These are phyloP conservation scores for Trametes sanguinea DNA, from an alignment of 768 basidiomycete species.

Conservation along the genomic window DNA sequence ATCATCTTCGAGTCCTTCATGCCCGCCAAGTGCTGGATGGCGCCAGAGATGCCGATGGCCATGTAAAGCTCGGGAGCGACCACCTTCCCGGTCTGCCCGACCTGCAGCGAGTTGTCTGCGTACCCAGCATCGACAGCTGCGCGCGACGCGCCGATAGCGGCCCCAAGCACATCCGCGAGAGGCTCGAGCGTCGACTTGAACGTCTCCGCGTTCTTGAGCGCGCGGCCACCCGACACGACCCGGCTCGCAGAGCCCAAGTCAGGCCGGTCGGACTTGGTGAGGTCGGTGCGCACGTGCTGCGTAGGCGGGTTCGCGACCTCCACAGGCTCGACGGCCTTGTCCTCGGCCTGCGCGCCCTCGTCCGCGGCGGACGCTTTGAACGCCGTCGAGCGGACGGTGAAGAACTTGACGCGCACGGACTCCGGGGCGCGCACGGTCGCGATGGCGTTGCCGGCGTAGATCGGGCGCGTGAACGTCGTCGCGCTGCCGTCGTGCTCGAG, in stretches of 20 bases:
- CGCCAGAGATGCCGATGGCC: conserved; percentile 96
- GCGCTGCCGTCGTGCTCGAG: conserved; percentile 72
- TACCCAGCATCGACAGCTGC: conserved; percentile 99
- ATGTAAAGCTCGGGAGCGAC: conserved; percentile 97
- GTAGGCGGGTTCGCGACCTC: conserved; percentile 57
- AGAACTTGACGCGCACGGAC: conserved; percentile 85
- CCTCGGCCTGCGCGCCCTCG: conserved; percentile 56
- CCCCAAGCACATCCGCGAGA: conserved; percentile 89
- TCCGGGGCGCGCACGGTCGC: conserved; percentile 82
- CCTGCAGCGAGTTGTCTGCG: conserved; percentile 95
- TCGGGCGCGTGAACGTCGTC: conserved; percentile 89
- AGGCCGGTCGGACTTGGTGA: conserved; percentile 90
- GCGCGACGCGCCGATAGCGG: conserved; percentile 96
- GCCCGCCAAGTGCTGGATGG: conserved; percentile 97
- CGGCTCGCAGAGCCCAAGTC: conserved; percentile 86
- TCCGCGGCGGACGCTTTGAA: conserved; percentile 68
- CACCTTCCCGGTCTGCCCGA: conserved; percentile 99
- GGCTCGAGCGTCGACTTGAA: conserved; percentile 87
- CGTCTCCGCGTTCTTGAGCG: conserved; percentile 92
- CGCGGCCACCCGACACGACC: conserved; percentile 93
- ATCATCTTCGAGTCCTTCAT: conserved; percentile 99
- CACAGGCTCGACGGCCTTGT: conserved; percentile 63
- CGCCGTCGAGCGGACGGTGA: conserved; percentile 91
- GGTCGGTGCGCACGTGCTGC: conserved; percentile 68
- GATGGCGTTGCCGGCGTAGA: conserved; percentile 98